These are phyloP conservation scores for Fraxinus ornus DNA, from an alignment of 305 asterid genomes.

Conservation along the genomic window DNA sequence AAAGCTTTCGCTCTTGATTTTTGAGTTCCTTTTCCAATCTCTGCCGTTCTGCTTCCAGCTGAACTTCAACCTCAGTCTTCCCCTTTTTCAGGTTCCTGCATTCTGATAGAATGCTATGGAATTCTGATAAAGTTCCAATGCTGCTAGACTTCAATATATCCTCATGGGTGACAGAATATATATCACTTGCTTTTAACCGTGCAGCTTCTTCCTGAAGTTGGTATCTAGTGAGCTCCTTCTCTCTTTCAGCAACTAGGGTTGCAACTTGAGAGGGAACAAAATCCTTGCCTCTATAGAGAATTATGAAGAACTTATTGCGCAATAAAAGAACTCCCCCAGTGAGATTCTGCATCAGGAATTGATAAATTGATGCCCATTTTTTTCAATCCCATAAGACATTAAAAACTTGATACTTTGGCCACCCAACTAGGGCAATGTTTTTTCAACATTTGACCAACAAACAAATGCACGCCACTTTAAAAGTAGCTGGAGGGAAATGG, in stretches of 20 bases:
- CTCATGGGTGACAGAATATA: conserved; percentile 38
- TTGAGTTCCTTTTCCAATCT: conserved; percentile 71
- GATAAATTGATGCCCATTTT: conserved; percentile 9
- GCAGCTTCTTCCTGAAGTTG: conserved; percentile 85
- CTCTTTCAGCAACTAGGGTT: conserved; percentile 61
- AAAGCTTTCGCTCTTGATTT: conserved; percentile 52
- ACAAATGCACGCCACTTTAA: not conserved
- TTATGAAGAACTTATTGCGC: conserved; percentile 83
- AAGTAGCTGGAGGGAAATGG: not conserved
- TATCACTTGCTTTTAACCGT: conserved; percentile 66
- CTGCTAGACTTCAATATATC: conserved; percentile 33
- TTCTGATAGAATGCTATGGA: conserved; percentile 54
- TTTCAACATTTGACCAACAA: not conserved
- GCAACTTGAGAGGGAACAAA: conserved; percentile 79
- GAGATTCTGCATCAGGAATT: conserved; percentile 59
- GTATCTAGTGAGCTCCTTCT: conserved; percentile 54
- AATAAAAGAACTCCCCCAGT: conserved; percentile 88
- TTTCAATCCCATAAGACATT: conserved; percentile 4
- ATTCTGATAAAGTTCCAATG: conserved; percentile 78
- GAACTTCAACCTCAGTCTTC: conserved; percentile 48
- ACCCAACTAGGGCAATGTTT: not conserved
- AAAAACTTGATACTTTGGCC: not conserved
- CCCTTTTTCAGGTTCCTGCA: conserved; percentile 25
- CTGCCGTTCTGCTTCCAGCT: conserved; percentile 58
- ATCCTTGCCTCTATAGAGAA: conserved; percentile 93